Conservation (phyloP, 108 stramenopile species). For the Nannochloropsis oceanica region DNA sequence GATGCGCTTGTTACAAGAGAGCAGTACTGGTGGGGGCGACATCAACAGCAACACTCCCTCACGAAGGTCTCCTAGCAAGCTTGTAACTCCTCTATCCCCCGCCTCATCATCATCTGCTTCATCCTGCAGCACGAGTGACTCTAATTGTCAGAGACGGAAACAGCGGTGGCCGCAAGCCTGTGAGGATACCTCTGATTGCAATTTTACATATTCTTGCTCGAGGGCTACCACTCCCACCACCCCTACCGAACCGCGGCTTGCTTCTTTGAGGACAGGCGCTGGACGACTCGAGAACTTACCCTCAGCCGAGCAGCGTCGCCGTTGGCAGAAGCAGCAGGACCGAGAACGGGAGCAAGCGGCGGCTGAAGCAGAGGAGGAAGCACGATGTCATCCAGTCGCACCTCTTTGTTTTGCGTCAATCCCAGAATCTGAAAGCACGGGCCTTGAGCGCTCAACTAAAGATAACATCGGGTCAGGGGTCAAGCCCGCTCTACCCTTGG, state of each 20-base stretch:
- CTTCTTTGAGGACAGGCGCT: neutral
- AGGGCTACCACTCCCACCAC: no score
- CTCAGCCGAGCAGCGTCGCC: neutral
- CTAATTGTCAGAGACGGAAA: neutral
- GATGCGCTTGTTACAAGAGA: neutral
- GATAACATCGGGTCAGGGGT: neutral
- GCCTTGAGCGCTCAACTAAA: neutral
- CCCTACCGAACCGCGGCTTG: neutral
- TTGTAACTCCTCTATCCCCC: neutral
- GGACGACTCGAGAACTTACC: neutral
- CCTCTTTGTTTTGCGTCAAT: neutral
- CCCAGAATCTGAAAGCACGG: neutral
- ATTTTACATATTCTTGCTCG: no score
- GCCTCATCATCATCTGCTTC: neutral
- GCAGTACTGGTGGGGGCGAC: neutral
- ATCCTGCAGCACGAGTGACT: neutral
- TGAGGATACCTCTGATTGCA: neutral
- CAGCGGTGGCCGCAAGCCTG: neutral
- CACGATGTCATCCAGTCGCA: neutral
- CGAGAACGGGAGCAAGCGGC: neutral
- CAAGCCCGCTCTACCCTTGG: neutral
- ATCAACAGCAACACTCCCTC: neutral
- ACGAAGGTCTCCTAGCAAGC: neutral
- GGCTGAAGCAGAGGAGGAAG: neutral
- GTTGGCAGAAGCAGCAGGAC: neutral